A percentile compares a stretch with the other conserved stretches of the same genome.
phyloP scores from a whole-genome alignment of 768 basidiomycete species.

The Pisolithus tinctorius region DNA sequence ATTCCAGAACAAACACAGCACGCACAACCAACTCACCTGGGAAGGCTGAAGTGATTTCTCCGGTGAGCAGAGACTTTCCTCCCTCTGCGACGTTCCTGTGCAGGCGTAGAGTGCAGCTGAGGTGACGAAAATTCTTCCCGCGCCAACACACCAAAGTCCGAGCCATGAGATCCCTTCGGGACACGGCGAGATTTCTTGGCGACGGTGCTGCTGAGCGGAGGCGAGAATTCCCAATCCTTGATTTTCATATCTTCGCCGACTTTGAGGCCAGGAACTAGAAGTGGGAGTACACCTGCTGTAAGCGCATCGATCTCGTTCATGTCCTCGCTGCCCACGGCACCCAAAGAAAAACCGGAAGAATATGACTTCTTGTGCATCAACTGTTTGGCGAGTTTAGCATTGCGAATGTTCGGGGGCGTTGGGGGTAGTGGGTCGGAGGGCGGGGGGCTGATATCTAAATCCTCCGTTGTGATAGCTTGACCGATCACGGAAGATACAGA shows the following conservation, averaged over 20 bases:
- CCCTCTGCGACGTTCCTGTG: constrained; percentile 28
- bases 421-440: constrained; percentile 67
- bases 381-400: constrained; percentile 43
- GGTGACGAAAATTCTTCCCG: constrained; percentile 47
- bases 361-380: constrained; percentile 56
- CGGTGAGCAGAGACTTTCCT: constrained; percentile 49
- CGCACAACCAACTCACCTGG: constrained; percentile 42
- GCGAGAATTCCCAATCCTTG: constrained; percentile 34
- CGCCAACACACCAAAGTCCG: constrained; percentile 25
- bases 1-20: background rate
- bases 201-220: constrained; percentile 30
- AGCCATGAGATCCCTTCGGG: background rate
- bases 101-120: constrained; percentile 58
- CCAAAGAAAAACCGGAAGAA: constrained; percentile 60
- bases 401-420: constrained; percentile 60
- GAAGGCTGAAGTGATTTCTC: constrained; percentile 59
- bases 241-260: constrained; percentile 52
- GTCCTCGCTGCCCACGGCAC: constrained; percentile 40
- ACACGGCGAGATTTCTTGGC: constrained; percentile 27
- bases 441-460: constrained; percentile 36
- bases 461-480: constrained; percentile 31
- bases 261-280: constrained; percentile 60
- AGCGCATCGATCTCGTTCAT: constrained; percentile 66
- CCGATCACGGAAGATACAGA: constrained; percentile 47
- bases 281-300: constrained; percentile 60